Evolutionary conservation across 2,329 filamentous ascomycete genomes (phyloP).

Genomic region (Fulvia fulva): DNA sequence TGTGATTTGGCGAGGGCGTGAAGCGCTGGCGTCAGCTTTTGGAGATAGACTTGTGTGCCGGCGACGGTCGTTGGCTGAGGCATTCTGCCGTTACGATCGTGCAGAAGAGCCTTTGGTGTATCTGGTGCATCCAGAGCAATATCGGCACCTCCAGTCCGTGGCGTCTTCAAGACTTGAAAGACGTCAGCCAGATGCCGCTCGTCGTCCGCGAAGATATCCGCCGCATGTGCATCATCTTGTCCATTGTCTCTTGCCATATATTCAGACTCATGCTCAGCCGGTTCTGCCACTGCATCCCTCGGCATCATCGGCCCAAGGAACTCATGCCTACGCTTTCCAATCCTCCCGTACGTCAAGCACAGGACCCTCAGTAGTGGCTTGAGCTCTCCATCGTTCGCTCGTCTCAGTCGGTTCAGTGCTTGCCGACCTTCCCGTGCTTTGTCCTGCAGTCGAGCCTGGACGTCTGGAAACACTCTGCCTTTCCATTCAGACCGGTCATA

Average conservation of each 20-base stretch:
- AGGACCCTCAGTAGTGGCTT: conserved; percentile 51
- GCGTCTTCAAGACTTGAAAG: too few relatives aligned
- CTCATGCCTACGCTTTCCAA: conserved; percentile 49
- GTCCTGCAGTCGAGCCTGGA: conserved; percentile 10
- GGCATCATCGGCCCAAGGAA: conserved; percentile 37
- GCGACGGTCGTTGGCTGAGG: not conserved
- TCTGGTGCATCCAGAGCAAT: too few relatives aligned
- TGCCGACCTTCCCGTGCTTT: conserved; percentile 37
- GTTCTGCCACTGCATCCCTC: too few relatives aligned
- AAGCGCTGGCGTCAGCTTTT: conserved; percentile 34
- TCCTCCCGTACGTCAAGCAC: conserved; percentile 54
- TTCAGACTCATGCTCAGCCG: too few relatives aligned
- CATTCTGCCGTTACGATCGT: too few relatives aligned
- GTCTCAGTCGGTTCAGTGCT: conserved; percentile 42
- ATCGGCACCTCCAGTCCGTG: too few relatives aligned
- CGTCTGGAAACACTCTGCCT: conserved; percentile 15
- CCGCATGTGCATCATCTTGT: too few relatives aligned
- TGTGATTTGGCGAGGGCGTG: conserved; percentile 32
- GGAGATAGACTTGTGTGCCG: conserved; percentile 21
- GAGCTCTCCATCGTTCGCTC: conserved; percentile 55
- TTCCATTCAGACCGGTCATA: conserved; percentile 18
- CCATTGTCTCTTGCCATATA: too few relatives aligned
- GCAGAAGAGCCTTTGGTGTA: too few relatives aligned
- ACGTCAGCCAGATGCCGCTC: too few relatives aligned
- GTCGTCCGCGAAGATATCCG: too few relatives aligned